These are phyloP conservation scores for Thermothelomyces thermophilus DNA, from an alignment of 2,329 filamentous ascomycete species.

Conservation along the genomic window DNA sequence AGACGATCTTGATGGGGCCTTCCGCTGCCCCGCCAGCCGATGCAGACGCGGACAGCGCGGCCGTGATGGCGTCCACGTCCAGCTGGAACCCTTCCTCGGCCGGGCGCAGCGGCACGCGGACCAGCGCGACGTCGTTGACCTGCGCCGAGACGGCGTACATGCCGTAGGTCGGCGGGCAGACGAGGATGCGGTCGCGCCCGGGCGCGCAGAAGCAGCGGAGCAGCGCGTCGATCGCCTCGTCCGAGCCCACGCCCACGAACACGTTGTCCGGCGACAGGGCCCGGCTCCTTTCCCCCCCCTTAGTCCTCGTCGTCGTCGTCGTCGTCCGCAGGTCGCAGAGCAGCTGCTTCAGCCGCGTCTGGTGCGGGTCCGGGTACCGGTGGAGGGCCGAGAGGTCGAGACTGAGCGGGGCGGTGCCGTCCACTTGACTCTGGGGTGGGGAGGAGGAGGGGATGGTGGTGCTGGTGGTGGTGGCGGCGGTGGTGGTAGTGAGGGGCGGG, in stretches of 20 bases:
- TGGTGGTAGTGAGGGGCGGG: conserved; percentile 50
- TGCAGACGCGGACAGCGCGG: conserved; percentile 49
- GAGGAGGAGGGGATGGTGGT: conserved; percentile 34
- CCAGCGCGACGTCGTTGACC: conserved; percentile 82
- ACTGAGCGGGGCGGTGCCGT: conserved; percentile 37
- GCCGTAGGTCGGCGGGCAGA: conserved; percentile 94
- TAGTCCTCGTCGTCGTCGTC: conserved; percentile 66
- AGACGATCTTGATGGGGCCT: conserved; percentile 73
- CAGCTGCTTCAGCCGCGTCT: conserved; percentile 74
- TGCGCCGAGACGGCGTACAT: conserved; percentile 96
- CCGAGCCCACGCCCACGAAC: conserved; percentile 91
- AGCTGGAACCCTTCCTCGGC: conserved; percentile 63
- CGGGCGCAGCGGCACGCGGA: conserved; percentile 74
- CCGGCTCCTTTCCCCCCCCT: too few species aligned
- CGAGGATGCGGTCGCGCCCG: conserved; percentile 81
- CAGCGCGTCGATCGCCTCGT: conserved; percentile 93
- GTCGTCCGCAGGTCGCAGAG: conserved; percentile 86
- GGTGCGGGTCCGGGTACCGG: conserved; percentile 95
- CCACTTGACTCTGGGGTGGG: conserved; percentile 15
- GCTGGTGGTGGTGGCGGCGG: too few species aligned
- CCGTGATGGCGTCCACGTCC: conserved; percentile 61
- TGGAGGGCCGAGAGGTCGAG: conserved; percentile 78
- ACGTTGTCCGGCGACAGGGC: conserved; percentile 77
- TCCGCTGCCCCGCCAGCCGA: too few species aligned
- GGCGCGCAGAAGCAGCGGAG: conserved; percentile 90